Base-by-base conservation (phyloP, 257 asterid genomes). In the Voacanga thouarsii region DNA sequence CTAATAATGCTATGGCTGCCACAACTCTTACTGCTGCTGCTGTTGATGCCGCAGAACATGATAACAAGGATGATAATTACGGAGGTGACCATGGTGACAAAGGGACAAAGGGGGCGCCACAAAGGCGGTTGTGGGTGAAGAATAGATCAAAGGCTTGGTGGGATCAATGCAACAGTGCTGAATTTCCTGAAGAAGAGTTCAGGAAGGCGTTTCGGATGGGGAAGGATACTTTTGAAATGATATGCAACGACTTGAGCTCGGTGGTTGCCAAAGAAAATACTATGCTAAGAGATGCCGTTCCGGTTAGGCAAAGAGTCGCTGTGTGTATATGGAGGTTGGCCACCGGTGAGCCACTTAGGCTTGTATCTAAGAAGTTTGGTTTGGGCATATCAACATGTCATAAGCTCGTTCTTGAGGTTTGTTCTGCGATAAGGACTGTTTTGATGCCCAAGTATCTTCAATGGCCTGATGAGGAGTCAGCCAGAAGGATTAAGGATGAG, bases 291-390 rank as follows among this genome's bases (percentile, higher is more conserved):
- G 98, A 93, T 76, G 99, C 99, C 3, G 97, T 96, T 3, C 99
- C 99, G 0, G 99, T 96, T 3, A 80, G 88, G 82, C 97, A 96
- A 30, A 89, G 99, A 9, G 98, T 93, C 0, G 99, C 98, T 0
- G 99, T 96, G 44, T 96, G 99, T 67, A 93, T 96, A 68, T 96
- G 99, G 99, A 88, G 99, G 74, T 84, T 96, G 61, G 99, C 99
- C 75, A 96, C 99, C 0, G 99, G 99, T 15, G 99, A 96, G 86
- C 98, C 98, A 0, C 88, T 96, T 3, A 80, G 98, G 77, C 90
- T 91, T 6, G 99, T 96, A 2, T 92, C 97, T 1, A 92, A 96
- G 86, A 87, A 89, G 68, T 96, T 96, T 66, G 99, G 99, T 0
- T 84, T 96, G 28, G 99, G 99, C 4, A 93, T 93, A 21, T 96